These are phyloP conservation scores for Leishmania turanica DNA, from an alignment of 208 protist species.

Conservation along the genomic window DNA sequence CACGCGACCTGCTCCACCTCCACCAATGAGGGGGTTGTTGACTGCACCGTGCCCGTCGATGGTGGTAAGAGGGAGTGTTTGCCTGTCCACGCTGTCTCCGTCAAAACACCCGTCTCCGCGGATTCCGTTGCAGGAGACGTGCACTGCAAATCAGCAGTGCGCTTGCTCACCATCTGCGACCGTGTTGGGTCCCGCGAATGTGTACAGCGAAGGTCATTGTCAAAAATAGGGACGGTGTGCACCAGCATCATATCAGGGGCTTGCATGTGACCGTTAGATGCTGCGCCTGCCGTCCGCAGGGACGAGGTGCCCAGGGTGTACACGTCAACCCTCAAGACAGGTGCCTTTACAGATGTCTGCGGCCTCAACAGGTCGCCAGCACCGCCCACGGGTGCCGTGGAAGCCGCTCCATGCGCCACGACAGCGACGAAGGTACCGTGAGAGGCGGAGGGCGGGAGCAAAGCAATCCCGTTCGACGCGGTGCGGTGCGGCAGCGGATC, in stretches of 20 bases:
- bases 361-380: background rate
- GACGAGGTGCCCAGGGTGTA: background rate
- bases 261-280: background rate
- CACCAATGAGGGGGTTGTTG: background rate
- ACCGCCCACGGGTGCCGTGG: background rate
- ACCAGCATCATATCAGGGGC: conserved; percentile 35
- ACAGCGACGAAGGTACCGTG: conserved; percentile 11
- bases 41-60: background rate
- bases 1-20: conserved; percentile 17
- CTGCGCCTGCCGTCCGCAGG: background rate
- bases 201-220: conserved; percentile 6
- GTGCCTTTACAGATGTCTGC: background rate
- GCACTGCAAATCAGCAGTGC: background rate
- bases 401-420: background rate
- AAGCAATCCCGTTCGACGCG: conserved; percentile 10
- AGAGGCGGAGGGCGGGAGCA: conserved; percentile 7
- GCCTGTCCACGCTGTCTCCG: background rate
- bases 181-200: background rate
- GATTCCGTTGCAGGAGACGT: background rate
- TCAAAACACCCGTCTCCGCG: background rate
- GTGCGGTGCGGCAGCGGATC: background rate
- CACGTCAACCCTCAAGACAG: background rate
- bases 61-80: background rate
- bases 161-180: background rate
- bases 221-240: conserved; percentile 9